Evolutionary conservation across 805 yeast species (phyloP).

Genomic region (Pichia kluyveri): DNA sequence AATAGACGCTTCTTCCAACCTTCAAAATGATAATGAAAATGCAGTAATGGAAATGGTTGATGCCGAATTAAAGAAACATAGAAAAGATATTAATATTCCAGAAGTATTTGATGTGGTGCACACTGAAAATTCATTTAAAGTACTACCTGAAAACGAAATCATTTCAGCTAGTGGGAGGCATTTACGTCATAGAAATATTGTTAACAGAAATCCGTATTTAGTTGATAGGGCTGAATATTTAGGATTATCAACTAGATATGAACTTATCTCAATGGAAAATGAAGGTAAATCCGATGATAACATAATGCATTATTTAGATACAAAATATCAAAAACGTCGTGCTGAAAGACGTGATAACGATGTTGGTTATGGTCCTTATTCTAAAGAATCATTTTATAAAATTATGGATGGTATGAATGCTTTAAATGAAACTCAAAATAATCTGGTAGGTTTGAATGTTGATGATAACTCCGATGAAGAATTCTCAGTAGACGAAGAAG

Average conservation of each 20-base stretch:
- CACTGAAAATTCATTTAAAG: too few relatives aligned
- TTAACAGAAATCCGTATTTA: conserved; percentile 22
- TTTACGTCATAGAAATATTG: conserved; percentile 9
- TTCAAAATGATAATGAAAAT: too few relatives aligned
- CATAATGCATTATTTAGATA: conserved; percentile 21
- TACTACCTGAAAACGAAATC: too few relatives aligned
- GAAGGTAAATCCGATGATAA: conserved; percentile 21
- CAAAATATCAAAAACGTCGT: conserved; percentile 17
- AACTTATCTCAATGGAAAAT: conserved; percentile 22
- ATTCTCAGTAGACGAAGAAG: conserved; percentile 14
- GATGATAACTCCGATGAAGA: conserved; percentile 4
- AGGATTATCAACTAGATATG: conserved; percentile 22
- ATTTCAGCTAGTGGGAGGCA: neutral
- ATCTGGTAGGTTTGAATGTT: neutral
- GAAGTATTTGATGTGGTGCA: too few relatives aligned
- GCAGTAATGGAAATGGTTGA: too few relatives aligned
- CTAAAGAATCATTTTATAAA: conserved; percentile 15
- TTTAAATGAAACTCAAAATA: neutral
- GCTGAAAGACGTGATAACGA: conserved; percentile 17
- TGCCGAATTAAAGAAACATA: too few relatives aligned
- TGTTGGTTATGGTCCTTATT: conserved; percentile 24
- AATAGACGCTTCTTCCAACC: too few relatives aligned
- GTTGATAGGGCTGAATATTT: conserved; percentile 27
- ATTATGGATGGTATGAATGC: conserved; percentile 15
- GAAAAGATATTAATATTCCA: too few relatives aligned